Percentiles rank a stretch among this genome's conserved stretches.
Evolutionary conservation across 1,284 basidiomycete genomes (phyloP).

Genomic region (Cryptococcus sp.): DNA sequence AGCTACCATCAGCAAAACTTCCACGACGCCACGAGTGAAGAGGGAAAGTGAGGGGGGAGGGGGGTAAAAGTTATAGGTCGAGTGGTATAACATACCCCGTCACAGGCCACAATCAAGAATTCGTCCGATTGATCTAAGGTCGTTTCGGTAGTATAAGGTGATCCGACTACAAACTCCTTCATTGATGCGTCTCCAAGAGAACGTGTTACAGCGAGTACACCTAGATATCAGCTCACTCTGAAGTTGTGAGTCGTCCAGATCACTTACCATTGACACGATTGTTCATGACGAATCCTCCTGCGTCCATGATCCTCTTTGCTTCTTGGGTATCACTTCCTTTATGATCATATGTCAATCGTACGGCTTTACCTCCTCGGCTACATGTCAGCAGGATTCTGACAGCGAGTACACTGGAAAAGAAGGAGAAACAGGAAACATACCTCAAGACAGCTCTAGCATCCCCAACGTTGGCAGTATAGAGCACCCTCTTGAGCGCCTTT

Average conservation of each 20-base stretch:
- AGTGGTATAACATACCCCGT: slow-evolving; percentile 68
- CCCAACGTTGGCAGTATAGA: slow-evolving; percentile 96
- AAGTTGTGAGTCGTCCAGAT: background rate
- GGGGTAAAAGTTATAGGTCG: too few relatives aligned
- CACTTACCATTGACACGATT: slow-evolving; percentile 83
- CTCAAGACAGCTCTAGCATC: slow-evolving; percentile 50
- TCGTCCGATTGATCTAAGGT: slow-evolving; percentile 85
- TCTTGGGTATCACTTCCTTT: slow-evolving; percentile 97
- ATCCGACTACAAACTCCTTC: slow-evolving; percentile 99
- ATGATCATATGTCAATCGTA: slow-evolving; percentile 96
- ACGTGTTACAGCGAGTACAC: slow-evolving; percentile 91
- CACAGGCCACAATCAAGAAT: slow-evolving; percentile 93
- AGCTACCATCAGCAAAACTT: slow-evolving; percentile 55
- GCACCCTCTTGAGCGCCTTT: slow-evolving; percentile 59
- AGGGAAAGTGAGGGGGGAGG: background rate
- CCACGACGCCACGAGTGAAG: background rate
- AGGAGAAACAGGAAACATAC: slow-evolving; percentile 10
- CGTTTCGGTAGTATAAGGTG: slow-evolving; percentile 97
- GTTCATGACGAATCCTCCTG: slow-evolving; percentile 98
- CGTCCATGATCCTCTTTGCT: slow-evolving; percentile 94
- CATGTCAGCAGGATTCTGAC: background rate
- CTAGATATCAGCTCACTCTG: slow-evolving; percentile 20
- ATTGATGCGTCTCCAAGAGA: slow-evolving; percentile 95
- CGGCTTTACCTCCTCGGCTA: slow-evolving; percentile 78
- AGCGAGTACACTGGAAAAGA: slow-evolving; percentile 7